Conservation (phyloP, 2,329 filamentous ascomycete species). For the Dothistroma pini region DNA sequence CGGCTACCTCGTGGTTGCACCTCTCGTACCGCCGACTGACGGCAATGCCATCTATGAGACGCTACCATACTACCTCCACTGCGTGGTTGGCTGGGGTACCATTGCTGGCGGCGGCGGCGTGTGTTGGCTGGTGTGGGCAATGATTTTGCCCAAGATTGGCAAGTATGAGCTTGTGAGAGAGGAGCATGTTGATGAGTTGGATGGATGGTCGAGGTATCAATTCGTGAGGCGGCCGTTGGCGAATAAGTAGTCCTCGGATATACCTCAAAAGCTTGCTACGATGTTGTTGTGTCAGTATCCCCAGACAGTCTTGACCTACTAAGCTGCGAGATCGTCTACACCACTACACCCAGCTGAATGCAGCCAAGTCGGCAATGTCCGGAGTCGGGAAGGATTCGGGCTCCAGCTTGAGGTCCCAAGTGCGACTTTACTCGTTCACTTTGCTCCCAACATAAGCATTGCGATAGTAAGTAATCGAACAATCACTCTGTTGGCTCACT, state of each 20-base stretch:
- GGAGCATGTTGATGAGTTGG: conserved; percentile 34
- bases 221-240: conserved; percentile 28
- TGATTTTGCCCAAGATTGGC: conserved; percentile 45
- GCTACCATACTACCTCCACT: conserved; percentile 54
- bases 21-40: conserved; percentile 49
- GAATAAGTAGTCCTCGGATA: background rate
- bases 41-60: conserved; percentile 50
- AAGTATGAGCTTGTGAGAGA: conserved; percentile 36
- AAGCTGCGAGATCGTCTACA: no score
- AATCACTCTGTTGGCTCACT: no score
- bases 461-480: no score
- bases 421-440: background rate
- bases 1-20: conserved; percentile 51
- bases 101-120: conserved; percentile 50
- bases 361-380: background rate
- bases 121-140: conserved; percentile 52
- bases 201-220: conserved; percentile 40
- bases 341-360: background rate
- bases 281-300: background rate
- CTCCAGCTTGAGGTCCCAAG: background rate
- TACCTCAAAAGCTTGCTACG: background rate
- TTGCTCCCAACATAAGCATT: background rate
- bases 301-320: no score
- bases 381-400: background rate
- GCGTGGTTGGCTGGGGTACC: conserved; percentile 50